Conservation (phyloP, 495 filamentous ascomycete species). For the Neohortaea acidophila region DNA sequence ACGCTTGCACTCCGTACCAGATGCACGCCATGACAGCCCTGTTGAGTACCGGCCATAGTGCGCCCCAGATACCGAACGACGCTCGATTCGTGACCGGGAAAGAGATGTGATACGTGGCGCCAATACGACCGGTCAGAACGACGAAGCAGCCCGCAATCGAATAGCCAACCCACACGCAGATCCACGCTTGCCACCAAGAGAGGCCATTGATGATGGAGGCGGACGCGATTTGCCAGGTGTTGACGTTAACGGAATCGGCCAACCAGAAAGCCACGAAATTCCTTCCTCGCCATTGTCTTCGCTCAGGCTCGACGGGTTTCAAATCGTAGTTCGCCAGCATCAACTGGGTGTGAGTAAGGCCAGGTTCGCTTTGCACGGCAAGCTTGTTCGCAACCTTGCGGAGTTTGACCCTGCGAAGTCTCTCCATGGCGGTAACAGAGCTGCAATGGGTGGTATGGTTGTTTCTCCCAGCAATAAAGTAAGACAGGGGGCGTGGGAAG, state of each 20-base stretch:
- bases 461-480: too few relatives aligned
- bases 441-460: too few relatives aligned
- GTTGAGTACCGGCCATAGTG: conserved; percentile 80
- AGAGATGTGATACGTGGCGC: conserved; percentile 29
- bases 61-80: conserved; percentile 30
- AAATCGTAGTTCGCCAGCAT: conserved; percentile 87
- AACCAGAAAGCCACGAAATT: conserved; percentile 85
- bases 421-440: too few relatives aligned
- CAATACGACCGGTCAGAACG: conserved; percentile 12
- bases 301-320: conserved; percentile 73
- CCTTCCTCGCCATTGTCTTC: conserved; percentile 73
- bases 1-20: conserved; percentile 35
- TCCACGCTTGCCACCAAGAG: conserved; percentile 93
- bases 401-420: too few relatives aligned
- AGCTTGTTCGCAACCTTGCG: too few relatives aligned
- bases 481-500: too few relatives aligned
- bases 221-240: conserved; percentile 95
- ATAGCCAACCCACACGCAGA: conserved; percentile 42
- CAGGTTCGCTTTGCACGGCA: conserved; percentile 55
- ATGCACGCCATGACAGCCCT: conserved; percentile 68
- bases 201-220: conserved; percentile 64
- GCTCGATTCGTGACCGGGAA: conserved; percentile 28
- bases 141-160: conserved; percentile 15
- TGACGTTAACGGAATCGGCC: conserved; percentile 92
- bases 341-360: conserved; percentile 67